phyloP scores from a whole-genome alignment of 2,329 filamentous ascomycete species.

The Hymenoscyphus infarciens region DNA sequence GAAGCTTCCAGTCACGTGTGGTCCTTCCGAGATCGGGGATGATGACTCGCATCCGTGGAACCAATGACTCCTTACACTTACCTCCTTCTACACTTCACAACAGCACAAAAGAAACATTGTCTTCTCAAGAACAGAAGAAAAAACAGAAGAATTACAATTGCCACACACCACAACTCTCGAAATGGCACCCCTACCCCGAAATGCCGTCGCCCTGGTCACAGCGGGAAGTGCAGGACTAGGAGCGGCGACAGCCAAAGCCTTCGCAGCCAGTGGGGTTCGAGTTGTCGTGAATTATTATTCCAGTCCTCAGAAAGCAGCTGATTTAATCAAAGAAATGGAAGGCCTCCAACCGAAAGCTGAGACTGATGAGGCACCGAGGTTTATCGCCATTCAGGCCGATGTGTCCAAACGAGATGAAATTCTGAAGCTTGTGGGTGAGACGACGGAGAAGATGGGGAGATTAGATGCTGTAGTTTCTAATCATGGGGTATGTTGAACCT shows the following conservation, averaged over 20 bases:
- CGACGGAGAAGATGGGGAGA: constrained; percentile 58
- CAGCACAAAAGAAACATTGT: neutral
- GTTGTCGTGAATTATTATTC: constrained; percentile 72
- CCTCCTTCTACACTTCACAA: no score
- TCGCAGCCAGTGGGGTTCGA: constrained; percentile 53
- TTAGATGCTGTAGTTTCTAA: constrained; percentile 79
- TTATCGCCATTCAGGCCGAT: constrained; percentile 62
- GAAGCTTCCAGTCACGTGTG: no score
- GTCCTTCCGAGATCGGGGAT: no score
- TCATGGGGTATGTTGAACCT: constrained; percentile 43
- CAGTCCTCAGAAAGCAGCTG: constrained; percentile 55
- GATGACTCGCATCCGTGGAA: no score
- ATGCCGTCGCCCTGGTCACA: constrained; percentile 43
- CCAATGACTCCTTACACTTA: no score
- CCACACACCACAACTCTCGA: neutral
- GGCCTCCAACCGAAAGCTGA: constrained; percentile 38
- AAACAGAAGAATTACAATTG: neutral
- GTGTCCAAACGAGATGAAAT: constrained; percentile 59
- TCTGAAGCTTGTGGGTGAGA: constrained; percentile 53
- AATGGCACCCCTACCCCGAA: constrained; percentile 5
- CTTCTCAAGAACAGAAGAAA: neutral
- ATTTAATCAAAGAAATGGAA: constrained; percentile 54
- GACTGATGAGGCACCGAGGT: constrained; percentile 25
- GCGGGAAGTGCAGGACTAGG: constrained; percentile 65
- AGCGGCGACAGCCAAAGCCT: constrained; percentile 56